These are phyloP conservation scores for Westerdykella sp. DNA, from an alignment of 2,329 filamentous ascomycete genomes.

Conservation along the genomic window DNA sequence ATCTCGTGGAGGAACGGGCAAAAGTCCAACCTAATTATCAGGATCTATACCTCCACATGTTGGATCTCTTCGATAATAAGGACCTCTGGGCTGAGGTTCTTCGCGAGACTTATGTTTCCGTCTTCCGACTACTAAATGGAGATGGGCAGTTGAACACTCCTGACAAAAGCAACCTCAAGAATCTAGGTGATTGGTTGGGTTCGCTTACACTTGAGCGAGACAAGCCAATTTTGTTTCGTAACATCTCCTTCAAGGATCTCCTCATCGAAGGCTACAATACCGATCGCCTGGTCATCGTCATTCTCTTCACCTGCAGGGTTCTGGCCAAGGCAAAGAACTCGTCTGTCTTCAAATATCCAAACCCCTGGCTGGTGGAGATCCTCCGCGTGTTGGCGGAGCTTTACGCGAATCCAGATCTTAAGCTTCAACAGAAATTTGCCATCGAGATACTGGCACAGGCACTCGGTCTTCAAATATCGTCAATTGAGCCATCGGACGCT, in stretches of 20 bases:
- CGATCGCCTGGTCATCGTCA: slow-evolving; percentile 82
- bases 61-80: slow-evolving; percentile 74
- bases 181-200: slow-evolving; percentile 88
- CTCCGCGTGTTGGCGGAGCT: slow-evolving; percentile 85
- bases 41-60: slow-evolving; percentile 80
- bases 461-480: slow-evolving; percentile 84
- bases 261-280: slow-evolving; percentile 91
- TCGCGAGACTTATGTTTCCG: slow-evolving; percentile 83
- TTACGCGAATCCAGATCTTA: slow-evolving; percentile 87
- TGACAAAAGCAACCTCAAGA: slow-evolving; percentile 85
- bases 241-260: slow-evolving; percentile 94
- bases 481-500: slow-evolving; percentile 77
- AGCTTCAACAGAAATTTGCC: slow-evolving; percentile 96
- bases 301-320: slow-evolving; percentile 97
- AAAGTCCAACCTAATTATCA: slow-evolving; percentile 98
- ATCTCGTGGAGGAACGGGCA: slow-evolving; percentile 90
- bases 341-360: slow-evolving; percentile 85
- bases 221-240: slow-evolving; percentile 91
- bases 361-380: slow-evolving; percentile 97
- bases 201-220: slow-evolving; percentile 88
- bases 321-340: slow-evolving; percentile 78
- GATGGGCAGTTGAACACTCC: slow-evolving; percentile 80
- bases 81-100: slow-evolving; percentile 82
- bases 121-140: slow-evolving; percentile 81
- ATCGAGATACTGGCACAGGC: slow-evolving; percentile 97